Evolutionary conservation across 139 green algal species (phyloP).

Genomic region (Nannochloris sp.): DNA sequence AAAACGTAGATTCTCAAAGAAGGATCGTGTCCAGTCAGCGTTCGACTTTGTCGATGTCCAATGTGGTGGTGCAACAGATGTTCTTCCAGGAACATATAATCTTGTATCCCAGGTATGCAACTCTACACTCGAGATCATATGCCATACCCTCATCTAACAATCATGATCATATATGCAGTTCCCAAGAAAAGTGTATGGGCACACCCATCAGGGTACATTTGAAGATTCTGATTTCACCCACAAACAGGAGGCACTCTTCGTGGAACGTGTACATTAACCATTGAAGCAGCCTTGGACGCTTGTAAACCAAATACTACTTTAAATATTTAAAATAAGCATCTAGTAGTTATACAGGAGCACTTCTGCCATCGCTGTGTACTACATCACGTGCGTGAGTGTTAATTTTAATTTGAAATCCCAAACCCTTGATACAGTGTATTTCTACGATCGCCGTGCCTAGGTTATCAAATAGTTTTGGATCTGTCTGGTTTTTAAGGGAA

Average conservation of each 20-base stretch:
- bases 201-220: slow-evolving; percentile 10
- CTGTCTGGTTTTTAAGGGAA: no score
- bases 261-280: slow-evolving; percentile 25
- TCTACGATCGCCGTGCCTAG: no score
- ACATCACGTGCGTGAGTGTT: no score
- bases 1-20: slow-evolving; percentile 42
- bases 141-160: background rate
- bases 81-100: slow-evolving; percentile 51
- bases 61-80: background rate
- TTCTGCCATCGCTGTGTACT: no score
- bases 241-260: slow-evolving; percentile 48
- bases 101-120: slow-evolving; percentile 38
- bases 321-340: no score
- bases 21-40: slow-evolving; percentile 27
- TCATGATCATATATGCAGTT: slow-evolving; percentile 26
- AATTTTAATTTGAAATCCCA: no score
- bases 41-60: slow-evolving; percentile 73
- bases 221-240: slow-evolving; percentile 36
- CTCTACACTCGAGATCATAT: no score
- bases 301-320: no score
- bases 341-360: no score
- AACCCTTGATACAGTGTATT: no score
- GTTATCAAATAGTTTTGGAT: no score
- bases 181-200: slow-evolving; percentile 36
- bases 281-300: no score